A percentile compares a stretch with the other conserved stretches of the same genome.
Evolutionary conservation across 148 eudicot genomes (phyloP).

Genomic region (Vaccinium corymbosum): DNA sequence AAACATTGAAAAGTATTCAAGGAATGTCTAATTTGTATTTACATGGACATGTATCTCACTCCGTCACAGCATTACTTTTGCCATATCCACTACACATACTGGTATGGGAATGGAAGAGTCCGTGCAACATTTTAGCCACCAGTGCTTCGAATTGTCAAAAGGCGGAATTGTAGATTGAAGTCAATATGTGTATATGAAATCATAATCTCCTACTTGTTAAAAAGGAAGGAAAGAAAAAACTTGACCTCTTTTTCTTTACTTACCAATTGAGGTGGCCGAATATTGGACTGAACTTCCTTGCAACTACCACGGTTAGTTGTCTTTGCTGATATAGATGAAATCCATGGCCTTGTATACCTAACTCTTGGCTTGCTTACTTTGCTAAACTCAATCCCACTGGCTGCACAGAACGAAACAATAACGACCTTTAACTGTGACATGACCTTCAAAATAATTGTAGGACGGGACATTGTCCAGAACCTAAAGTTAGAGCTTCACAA

Average conservation of each 20-base stretch:
- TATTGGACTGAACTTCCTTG: slow-evolving; percentile 53
- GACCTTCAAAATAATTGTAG: background rate
- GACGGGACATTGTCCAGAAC: background rate
- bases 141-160: background rate
- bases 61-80: background rate
- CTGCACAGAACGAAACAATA: slow-evolving; percentile 31
- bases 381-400: slow-evolving; percentile 49
- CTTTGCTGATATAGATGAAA: slow-evolving; percentile 53
- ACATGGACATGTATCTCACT: background rate
- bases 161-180: background rate
- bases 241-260: slow-evolving; percentile 14
- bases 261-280: slow-evolving; percentile 49
- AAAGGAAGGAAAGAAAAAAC: background rate
- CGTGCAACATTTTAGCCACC: background rate
- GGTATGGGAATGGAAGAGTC: background rate
- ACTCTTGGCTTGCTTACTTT: slow-evolving; percentile 77
- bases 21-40: background rate
- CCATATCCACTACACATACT: background rate
- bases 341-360: slow-evolving; percentile 66
- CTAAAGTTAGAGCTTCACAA: background rate
- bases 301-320: slow-evolving; percentile 37
- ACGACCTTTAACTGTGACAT: background rate
- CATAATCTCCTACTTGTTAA: background rate
- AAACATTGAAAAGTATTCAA: background rate
- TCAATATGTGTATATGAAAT: background rate